These are phyloP conservation scores for Mucuna pruriens DNA, from an alignment of 306 rosid genomes.

Conservation along the genomic window DNA sequence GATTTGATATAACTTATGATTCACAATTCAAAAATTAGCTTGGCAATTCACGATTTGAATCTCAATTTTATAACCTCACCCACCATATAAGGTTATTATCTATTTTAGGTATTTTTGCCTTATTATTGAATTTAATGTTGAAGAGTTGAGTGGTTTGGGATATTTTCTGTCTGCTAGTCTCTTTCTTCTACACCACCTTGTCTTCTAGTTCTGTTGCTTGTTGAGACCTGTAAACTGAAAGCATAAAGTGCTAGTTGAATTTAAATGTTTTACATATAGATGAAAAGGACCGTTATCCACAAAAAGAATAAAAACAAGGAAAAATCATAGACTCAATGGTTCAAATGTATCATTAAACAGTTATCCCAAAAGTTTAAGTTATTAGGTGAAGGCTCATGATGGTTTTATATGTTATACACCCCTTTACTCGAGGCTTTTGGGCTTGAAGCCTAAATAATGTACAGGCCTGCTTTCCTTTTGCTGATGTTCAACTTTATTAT, in stretches of 20 bases:
- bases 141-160: neutral
- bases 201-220: neutral
- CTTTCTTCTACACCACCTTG: neutral
- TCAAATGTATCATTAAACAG: neutral
- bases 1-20: neutral
- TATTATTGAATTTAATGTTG: neutral
- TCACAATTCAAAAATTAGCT: neutral
- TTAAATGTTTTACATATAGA: neutral
- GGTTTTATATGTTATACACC: neutral
- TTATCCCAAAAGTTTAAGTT: neutral
- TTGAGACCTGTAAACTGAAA: neutral
- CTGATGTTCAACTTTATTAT: neutral
- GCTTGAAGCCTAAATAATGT: neutral
- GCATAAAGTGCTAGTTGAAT: conserved; percentile 1
- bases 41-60: neutral
- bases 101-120: conserved; percentile 1
- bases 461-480: neutral
- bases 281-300: neutral
- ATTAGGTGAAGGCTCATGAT: neutral
- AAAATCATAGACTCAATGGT: neutral
- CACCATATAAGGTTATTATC: conserved; percentile 5
- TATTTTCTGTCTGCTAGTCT: neutral
- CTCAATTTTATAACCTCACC: neutral
- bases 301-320: neutral
- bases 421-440: neutral